phyloP scores from a whole-genome alignment of 2,329 filamentous ascomycete species.

The Nemania bipapillata region DNA sequence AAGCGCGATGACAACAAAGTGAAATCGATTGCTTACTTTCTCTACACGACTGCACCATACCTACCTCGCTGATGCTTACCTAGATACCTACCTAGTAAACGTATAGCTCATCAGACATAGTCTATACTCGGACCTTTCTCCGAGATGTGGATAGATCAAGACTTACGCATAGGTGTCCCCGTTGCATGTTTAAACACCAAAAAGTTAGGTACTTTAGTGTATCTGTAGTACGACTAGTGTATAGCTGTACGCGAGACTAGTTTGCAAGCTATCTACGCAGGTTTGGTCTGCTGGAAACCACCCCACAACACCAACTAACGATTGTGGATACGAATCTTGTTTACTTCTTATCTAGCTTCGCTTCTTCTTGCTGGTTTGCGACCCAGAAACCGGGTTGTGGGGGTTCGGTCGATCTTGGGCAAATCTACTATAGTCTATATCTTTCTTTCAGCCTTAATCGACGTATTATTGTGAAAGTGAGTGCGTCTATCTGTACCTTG shows the following conservation, averaged over 20 bases:
- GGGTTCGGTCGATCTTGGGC: not conserved
- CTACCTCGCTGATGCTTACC: not conserved
- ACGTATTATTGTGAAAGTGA: not conserved
- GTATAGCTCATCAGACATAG: slow-evolving; percentile 1
- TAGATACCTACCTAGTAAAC: not conserved
- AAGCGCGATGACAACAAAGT: not conserved
- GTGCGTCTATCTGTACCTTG: not conserved
- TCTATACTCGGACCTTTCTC: not conserved
- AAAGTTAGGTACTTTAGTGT: not conserved
- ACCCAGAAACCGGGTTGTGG: not conserved
- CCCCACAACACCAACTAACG: slow-evolving; percentile 13
- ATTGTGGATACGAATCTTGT: not conserved
- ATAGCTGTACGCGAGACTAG: too few species aligned
- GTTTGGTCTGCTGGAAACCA: not conserved
- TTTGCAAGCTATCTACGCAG: too few species aligned
- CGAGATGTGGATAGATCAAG: not conserved
- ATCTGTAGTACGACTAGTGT: too few species aligned
- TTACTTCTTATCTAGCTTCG: slow-evolving; percentile 2
- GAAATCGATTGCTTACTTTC: not conserved
- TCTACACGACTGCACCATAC: not conserved
- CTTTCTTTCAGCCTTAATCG: not conserved
- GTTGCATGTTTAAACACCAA: not conserved
- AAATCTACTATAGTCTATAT: not conserved
- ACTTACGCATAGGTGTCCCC: not conserved
- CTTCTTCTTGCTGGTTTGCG: not conserved